phyloP scores from a whole-genome alignment of 495 filamentous ascomycete genomes.

The Terfezia claveryi region DNA sequence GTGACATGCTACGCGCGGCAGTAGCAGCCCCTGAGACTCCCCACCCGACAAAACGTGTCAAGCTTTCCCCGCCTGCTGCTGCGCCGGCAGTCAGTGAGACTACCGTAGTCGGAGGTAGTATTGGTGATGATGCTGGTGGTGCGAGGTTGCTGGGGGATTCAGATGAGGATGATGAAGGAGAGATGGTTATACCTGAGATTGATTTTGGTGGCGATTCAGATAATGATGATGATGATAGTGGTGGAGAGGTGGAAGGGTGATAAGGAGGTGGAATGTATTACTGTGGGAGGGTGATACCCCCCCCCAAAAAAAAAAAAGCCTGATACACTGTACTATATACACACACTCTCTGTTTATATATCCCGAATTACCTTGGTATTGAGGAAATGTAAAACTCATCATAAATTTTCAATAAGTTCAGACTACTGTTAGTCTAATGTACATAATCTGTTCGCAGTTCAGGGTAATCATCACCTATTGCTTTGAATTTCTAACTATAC shows the following conservation, averaged over 20 bases:
- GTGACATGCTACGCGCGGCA: neutral
- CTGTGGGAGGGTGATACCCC: neutral
- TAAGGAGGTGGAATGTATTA: neutral
- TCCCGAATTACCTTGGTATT: neutral
- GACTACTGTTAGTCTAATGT: no score
- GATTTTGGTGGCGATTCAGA: slow-evolving; percentile 7
- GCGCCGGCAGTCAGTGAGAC: neutral
- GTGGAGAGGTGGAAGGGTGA: slow-evolving; percentile 3
- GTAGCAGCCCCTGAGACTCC: neutral
- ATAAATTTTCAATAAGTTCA: neutral
- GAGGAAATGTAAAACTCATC: neutral
- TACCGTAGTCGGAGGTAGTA: neutral
- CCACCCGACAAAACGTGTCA: neutral
- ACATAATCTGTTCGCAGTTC: no score
- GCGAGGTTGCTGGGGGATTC: neutral
- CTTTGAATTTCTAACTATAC: neutral
- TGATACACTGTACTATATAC: neutral
- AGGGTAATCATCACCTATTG: no score
- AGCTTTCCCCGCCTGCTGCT: neutral
- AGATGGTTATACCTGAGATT: slow-evolving; percentile 14
- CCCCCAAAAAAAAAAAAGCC: neutral
- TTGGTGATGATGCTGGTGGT: neutral
- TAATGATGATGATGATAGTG: slow-evolving; percentile 1
- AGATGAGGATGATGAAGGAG: slow-evolving; percentile 7
- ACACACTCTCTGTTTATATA: neutral